A percentile compares a stretch with the other conserved stretches of the same genome.
Conservation (phyloP, 2,329 filamentous ascomycete genomes). For the Venturia effusa region DNA sequence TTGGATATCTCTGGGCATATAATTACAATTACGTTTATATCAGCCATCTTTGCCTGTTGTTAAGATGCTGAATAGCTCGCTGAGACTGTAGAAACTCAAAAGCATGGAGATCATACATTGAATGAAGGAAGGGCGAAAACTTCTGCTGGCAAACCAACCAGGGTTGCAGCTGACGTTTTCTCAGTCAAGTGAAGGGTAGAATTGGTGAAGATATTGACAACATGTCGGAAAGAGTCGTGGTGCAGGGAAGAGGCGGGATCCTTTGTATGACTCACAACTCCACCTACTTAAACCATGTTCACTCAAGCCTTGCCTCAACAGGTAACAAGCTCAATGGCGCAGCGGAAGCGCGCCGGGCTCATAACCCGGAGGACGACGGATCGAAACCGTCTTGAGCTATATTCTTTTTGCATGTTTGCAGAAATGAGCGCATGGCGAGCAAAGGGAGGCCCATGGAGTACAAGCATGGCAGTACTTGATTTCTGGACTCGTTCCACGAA, state of each 20-base stretch:
- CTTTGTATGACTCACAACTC: not conserved
- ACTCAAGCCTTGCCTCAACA: too few relatives aligned
- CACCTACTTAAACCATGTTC: not conserved
- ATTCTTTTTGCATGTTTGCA: not conserved
- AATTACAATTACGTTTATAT: too few relatives aligned
- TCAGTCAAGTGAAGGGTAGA: too few relatives aligned
- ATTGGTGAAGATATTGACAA: too few relatives aligned
- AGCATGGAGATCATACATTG: too few relatives aligned
- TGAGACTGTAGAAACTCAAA: too few relatives aligned
- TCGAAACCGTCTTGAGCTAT: constrained; percentile 12
- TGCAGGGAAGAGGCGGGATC: not conserved
- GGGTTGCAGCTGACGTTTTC: too few relatives aligned
- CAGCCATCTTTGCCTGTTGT: too few relatives aligned
- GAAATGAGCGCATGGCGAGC: not conserved
- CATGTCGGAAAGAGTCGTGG: not conserved
- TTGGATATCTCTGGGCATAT: too few relatives aligned
- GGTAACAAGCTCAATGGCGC: constrained; percentile 13
- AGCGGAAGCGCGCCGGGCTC: constrained; percentile 13
- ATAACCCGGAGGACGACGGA: constrained; percentile 8
- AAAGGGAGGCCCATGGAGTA: not conserved
- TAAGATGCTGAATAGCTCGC: too few relatives aligned
- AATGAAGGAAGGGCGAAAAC: too few relatives aligned
- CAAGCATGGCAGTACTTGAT: not conserved
- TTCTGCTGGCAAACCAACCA: too few relatives aligned
- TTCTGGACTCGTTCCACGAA: not conserved